Conservation (phyloP, 768 basidiomycete genomes). For the Leccinum aurantiacum region DNA sequence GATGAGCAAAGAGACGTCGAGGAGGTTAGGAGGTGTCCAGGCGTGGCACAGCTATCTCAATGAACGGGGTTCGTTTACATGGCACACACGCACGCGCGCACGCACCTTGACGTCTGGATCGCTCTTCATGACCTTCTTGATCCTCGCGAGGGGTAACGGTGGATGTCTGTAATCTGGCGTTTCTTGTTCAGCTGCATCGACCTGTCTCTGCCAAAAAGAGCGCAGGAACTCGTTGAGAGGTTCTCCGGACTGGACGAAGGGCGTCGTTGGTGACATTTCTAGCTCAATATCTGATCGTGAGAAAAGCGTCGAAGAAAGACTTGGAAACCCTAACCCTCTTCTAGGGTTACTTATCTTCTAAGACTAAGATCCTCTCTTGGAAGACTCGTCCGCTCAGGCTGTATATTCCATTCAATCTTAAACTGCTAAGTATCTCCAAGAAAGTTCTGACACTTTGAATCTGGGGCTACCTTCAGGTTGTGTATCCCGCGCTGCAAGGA, state of each 20-base stretch:
- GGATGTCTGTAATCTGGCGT: slow-evolving; percentile 87
- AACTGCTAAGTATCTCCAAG: not conserved
- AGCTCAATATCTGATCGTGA: slow-evolving; percentile 18
- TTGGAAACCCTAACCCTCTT: slow-evolving; percentile 28
- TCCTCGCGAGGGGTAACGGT: slow-evolving; percentile 87
- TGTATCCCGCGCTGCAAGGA: too few relatives aligned
- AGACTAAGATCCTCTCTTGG: too few relatives aligned
- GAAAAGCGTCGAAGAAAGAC: slow-evolving; percentile 4
- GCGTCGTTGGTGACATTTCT: slow-evolving; percentile 40
- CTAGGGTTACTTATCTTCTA: slow-evolving; percentile 13
- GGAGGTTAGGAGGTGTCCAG: not conserved
- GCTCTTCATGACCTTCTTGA: slow-evolving; percentile 99
- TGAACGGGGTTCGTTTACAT: not conserved
- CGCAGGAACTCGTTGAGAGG: slow-evolving; percentile 84
- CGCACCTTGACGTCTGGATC: slow-evolving; percentile 94
- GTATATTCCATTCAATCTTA: not conserved
- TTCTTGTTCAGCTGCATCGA: slow-evolving; percentile 84
- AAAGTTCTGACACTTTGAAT: not conserved
- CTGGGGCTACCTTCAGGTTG: not conserved
- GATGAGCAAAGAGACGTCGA: not conserved
- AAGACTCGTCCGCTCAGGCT: not conserved
- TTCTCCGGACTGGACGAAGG: slow-evolving; percentile 81
- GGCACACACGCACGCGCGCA: not conserved
- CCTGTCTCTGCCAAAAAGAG: slow-evolving; percentile 88
- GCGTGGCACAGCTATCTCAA: not conserved